Evolutionary conservation across 805 yeast genomes (phyloP), one percentile per base, ranked within the genome.

Genomic region (Myxozyma sirexii): DNA sequence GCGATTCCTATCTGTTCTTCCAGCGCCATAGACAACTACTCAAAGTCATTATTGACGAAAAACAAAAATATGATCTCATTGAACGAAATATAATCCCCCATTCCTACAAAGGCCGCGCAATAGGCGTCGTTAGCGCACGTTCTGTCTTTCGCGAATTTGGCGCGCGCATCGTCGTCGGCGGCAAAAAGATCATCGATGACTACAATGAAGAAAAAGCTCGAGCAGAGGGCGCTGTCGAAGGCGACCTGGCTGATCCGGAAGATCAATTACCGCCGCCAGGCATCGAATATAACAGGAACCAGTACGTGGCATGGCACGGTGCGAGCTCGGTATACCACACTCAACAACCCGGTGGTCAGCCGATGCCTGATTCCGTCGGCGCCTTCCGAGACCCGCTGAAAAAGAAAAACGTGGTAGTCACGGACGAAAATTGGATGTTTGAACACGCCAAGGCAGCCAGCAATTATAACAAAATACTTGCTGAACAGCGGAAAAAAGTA

Each of bases 101-200:
- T 66, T 88, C 97, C 1, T 93, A 90, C 74, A 90, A 90, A 75
- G 94, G 96, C 48, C 82, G 98, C 67, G 82, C 90, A 0, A 92
- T 94, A 37, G 92, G 94, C 60, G 77, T 93, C 42, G 96, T 94
- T 4, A 86, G 97, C 4, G 97, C 99, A 0, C 82, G 96, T 58
- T 86, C 96, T 15, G 85, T 91, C 1, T 94, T 82, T 75, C 81
- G 91, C 65, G 98, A 92, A 74, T 93, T 94, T 77, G 99, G 99
- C 3, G 88, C 96, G 24, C 83, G 84, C 62, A 84, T 92, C 52
- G 78, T 94, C 39, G 81, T 83, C 21, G 87, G 89, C 54, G 99
- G 99, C 44, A 82, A 81, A 63, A 84, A 87, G 65, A 87, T 89
- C 29, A 79, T 77, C 12, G 99, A 94, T 75, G 99, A 94, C 73